Base-by-base conservation (phyloP, 495 filamentous ascomycete genomes). In the Geoglossum glabrum region DNA sequence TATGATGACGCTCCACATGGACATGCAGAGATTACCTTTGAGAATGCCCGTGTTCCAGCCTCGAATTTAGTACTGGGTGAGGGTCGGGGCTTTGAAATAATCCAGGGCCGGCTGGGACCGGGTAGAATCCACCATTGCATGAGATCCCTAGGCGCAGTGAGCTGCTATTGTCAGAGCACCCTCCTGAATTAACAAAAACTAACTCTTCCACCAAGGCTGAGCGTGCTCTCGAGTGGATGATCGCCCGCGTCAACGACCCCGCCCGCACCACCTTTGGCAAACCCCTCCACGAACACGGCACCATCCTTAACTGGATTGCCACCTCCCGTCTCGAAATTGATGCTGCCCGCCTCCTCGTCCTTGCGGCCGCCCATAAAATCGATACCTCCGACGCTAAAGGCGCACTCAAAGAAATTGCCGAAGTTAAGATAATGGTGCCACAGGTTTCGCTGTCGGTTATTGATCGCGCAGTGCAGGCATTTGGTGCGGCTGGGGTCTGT, bases 1-100 rank as follows among this genome's bases (percentile, higher is more conserved):
- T 95, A 90, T 69, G 89, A 95, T 67, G 89, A 95, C 64, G 90
- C 89, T 26, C 89, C 89, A 4, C 89, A 95, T 69, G 90, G 89
- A 54, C 89, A 95, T 73, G 88, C 84, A 30, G 86, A 94, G 69
- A 82, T 95, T 67, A 80, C 73, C 57, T 95, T 95, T 74, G 76
- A 81, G 27, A 80, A 94, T 64, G 89, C 92, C 49, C 84, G 86
- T 59, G 82, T 95, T 0, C 88, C 87, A 19, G 75, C 73, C 6
- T 67, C 75, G 58, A 87, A 86, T 68, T 78, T 95, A 62, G 83
- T 95, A 9, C 80, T 95, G 31, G 90, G 89, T 54, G 85, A 87
- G 67, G 87, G 89, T 58, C 81, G 88, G 50, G 90, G 89, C n/a
- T 95, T 95, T 70, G 90, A 95, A 68, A 94, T 95, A 66, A 94